Base-by-base conservation (phyloP, 805 yeast genomes). In the Metschnikowia dekortorum region DNA sequence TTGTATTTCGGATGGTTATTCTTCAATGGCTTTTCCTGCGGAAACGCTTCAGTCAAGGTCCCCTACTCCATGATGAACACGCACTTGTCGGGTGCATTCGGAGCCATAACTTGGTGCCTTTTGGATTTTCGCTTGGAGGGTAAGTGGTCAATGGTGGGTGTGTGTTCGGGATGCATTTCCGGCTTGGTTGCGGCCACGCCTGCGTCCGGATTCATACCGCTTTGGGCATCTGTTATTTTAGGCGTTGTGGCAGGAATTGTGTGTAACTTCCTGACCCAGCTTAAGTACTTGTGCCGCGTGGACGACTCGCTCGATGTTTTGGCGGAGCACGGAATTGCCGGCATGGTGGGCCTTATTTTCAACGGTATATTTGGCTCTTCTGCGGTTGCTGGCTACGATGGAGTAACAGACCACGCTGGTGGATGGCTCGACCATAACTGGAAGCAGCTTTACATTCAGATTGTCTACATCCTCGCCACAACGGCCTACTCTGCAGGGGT, bases 291-390 rank as follows among this genome's bases (percentile, higher is more conserved):
- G 55, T 71, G 87, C 43, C 78, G 79, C 52, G 90, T 92, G 46
- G 98, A 94, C 67, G 99, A 92, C 71, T 84, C 97, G 1, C 73
- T 94, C 60, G 98, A 94, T 85, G 83, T 90, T 46, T 78, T 92
- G 65, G 98, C 98, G n/a, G 98, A 92, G 81, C 99, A 92, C 84
- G 98, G 97, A 45, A 78, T 92, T 60, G 98, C 97, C 0, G 99
- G 99, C 32, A 78, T 91, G 43, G 78, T 92, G 42, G 98, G 99
- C 0, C 75, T 91, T 44, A 51, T 92, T n/a, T 90, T 89, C 73
- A 90, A 89, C 64, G 97, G 88, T 0, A 64, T 92, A 1, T 91
- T 94, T 64, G 97, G 88, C 13, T 88, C 91, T 6, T 80, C 86
- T 49, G 86, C 89, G 67, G 95, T 94, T 48, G 80, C 92, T 54